Base-by-base conservation (phyloP, 148 eudicot species). In the Chenopodium berlandieri region DNA sequence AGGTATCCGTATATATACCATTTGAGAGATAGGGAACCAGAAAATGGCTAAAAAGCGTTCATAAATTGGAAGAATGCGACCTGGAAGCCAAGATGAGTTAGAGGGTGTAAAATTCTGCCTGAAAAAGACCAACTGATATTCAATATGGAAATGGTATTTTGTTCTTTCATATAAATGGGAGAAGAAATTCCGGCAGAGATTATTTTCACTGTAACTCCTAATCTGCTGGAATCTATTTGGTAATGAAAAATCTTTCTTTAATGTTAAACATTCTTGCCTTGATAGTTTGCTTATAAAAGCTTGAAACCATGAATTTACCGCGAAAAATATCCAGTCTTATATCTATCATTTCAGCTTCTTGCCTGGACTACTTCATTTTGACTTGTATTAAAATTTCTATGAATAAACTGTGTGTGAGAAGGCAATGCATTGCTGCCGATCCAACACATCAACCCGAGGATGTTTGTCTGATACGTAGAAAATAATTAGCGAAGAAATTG, bases 1-100 rank as follows among this genome's bases (percentile, higher is more conserved):
- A 66, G 83, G 84, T 85, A 72, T 81, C 71, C 80, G 67, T 75
- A 75, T 84, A 81, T 77, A 75, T 78, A 76, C 82, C 68, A 66
- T 76, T 84, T 72, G 78, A 78, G 78, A 81, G 77, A 63, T 81
- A 81, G 78, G 67, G 67, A 52, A 50, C 47, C 74, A 9, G 68
- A 46, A 14, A 68, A 47, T 50, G 47, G 70, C 70, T 30, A 20
- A 81, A 54, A 37, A 9, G 63, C 56, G 52, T 60, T 54, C 52
- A 22, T n/a, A 75, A 66, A 46, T 48, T 19, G 4, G 23, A 77
- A 71, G 85, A 72, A 65, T 71, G 76, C 73, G 78, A 77, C 60
- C 78, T 40, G 13, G 81, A 71, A 76, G 73, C 74, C 77, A 37
- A 58, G 30, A 17, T 27, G 76, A 37, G 56, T n/a, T 83, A 79